Base-by-base conservation (phyloP, 306 rosid genomes). In the Purshia tridentata region DNA sequence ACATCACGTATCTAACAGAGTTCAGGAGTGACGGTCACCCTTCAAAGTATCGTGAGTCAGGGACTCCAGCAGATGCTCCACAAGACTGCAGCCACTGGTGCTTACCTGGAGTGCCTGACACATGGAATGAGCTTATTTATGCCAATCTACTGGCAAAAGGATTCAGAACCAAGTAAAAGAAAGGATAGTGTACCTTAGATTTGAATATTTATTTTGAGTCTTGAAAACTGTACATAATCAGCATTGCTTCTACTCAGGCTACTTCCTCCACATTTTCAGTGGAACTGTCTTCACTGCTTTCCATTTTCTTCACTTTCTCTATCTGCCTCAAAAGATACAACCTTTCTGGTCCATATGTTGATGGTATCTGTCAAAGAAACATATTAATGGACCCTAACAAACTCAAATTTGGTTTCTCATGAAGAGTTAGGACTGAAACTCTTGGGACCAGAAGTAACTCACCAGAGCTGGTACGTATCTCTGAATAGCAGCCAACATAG, bases 31-130 rank as follows among this genome's bases (percentile, higher is more conserved):
- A 92, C 51, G 93, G 98, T 14, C 99, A 95, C 88, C 99, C 98
- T 82, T 91, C 98, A 40, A 90, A 86, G 81, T 82, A 86, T 69
- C 80, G 96, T 53, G 99, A 88, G 81, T 91, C 90, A 12, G 92
- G 91, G 39, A 90, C 92, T 50, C 93, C 97, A 10, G 73, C 82
- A 19, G 73, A 60, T 1, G 91, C 98, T 70, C 97, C 98, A n/a
- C 93, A 95, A 72, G 96, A 95, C 79, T 91, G 98, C 62, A 95
- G 97, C 88, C 99, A 95, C 72, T 91, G 98, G 99, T 95, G 99
- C 81, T 85, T 91, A 69, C 98, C 98, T 16, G 98, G 99, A 77
- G 86, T 95, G 73, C 99, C 99, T 20, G 99, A 91, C 88, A 91
- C 97, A 47, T 90, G 99, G 99, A 95, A 95, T 70, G 83, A 88